Base-by-base conservation (phyloP, 805 yeast species). In the Pichia exigua region DNA sequence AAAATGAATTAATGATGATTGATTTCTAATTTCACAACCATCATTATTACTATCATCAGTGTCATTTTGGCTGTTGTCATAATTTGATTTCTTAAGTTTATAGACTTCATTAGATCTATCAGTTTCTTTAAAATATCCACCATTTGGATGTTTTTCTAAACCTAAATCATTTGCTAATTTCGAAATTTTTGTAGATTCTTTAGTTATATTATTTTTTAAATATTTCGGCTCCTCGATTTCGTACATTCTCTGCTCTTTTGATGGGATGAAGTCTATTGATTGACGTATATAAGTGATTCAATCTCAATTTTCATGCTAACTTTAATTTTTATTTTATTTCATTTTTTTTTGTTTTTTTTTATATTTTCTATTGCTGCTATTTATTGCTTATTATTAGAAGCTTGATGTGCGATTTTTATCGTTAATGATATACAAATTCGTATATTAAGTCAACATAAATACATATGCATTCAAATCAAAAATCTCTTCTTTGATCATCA, bases 91-190 rank as follows among this genome's bases (percentile, higher is more conserved):
- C 5, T n/a, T 30, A 8, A 35, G 7, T n/a, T 35, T 35, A 35
- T 35, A 35, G 2, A 11, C 20, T 22, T 51, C 45, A 6, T n/a
- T 18, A 10, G 81, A 72, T 52, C 81, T 70, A 56, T 78, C 82
- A 0, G 84, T 79, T 55, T 79, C 82, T 47, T 69, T 76, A 60
- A 73, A 79, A 58, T 73, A 79, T 0, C 83, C 84, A 46, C 83
- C 83, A 61, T 79, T 83, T 49, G 69, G 73, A 60, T 79, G 83
- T 21, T 70, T 70, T 9, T 66, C 59, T 21, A 78, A 60, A 5
- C 65, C 55, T 46, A 73, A 64, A 11, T 67, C 62, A 12, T 65
- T 54, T 44, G 75, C 73, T 20, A 76, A 54, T n/a, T 61, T 55
- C 24, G 59, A 55, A 20, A 73, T 60, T 4, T 49, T 42, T 0